These are phyloP conservation scores for Butyriboletus loyo DNA, from an alignment of 768 basidiomycete genomes.

Conservation along the genomic window DNA sequence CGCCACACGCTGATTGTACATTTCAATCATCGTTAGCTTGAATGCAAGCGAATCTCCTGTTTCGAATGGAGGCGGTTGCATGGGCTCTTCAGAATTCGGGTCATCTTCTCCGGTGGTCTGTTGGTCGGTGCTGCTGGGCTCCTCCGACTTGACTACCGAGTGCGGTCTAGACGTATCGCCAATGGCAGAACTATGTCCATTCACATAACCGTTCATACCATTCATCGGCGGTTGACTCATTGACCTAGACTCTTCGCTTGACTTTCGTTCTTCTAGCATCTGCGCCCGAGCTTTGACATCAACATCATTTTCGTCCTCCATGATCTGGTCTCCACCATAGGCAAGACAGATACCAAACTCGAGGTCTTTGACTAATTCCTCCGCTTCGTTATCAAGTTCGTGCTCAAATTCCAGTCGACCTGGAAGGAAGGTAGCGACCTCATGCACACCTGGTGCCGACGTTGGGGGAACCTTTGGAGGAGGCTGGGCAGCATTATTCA, in stretches of 20 bases:
- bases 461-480: slow-evolving; percentile 75
- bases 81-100: slow-evolving; percentile 59
- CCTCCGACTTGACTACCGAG: slow-evolving; percentile 40
- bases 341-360: slow-evolving; percentile 89
- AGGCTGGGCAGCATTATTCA: slow-evolving; percentile 57
- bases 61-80: slow-evolving; percentile 76
- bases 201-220: slow-evolving; percentile 28
- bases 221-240: slow-evolving; percentile 24
- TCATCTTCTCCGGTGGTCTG: slow-evolving; percentile 50
- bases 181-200: slow-evolving; percentile 37
- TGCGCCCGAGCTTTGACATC: slow-evolving; percentile 57
- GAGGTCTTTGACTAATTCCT: slow-evolving; percentile 91
- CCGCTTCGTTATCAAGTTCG: slow-evolving; percentile 95
- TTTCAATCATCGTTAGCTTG: slow-evolving; percentile 86
- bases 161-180: slow-evolving; percentile 31
- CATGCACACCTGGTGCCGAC: slow-evolving; percentile 89
- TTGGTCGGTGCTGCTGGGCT: slow-evolving; percentile 35
- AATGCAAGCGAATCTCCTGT: slow-evolving; percentile 79
- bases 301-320: slow-evolving; percentile 73
- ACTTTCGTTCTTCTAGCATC: slow-evolving; percentile 40
- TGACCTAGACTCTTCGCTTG: slow-evolving; percentile 15
- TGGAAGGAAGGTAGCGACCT: slow-evolving; percentile 89
- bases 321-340: slow-evolving; percentile 80
- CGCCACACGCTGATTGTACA: slow-evolving; percentile 86
- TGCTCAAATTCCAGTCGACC: slow-evolving; percentile 99